Evolutionary conservation across 352 stramenopile genomes (phyloP), one percentile per base, ranked within the genome.

Genomic region (Globisporangium rhizosaccharum): DNA sequence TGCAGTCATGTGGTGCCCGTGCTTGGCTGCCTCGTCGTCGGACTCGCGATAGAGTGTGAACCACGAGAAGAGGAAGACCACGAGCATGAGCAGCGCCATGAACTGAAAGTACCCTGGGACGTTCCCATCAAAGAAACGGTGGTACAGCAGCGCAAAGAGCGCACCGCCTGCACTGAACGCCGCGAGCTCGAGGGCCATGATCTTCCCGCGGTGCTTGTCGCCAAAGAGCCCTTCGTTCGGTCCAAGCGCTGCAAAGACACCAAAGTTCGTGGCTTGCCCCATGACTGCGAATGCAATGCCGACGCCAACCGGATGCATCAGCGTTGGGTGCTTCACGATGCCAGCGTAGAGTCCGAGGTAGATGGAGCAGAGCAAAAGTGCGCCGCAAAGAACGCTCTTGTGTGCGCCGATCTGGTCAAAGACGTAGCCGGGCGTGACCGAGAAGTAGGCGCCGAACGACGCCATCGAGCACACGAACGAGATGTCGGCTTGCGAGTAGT

Each of bases 371-470:
- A 88, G 63, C 45, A 82, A 44, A 7, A 64, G 28, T 0, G 71
- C 76, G 11, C 76, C 74, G 7, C 85, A 57, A 1, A 89, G 37
- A 44, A 88, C 71, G 51, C 80, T 89, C 18, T 48, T 63, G 54
- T 88, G 80, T 6, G 79, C 69, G 18, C 79, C 80, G 42, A 92
- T 81, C 33, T 57, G 75, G 64, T 92, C 82, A 36, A 84, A 88
- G 23, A 89, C 73, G 62, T 73, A 81, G 44, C 80, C 82, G 10
- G 77, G 75, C 51, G 67, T 72, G 46, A 92, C 75, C 11, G 77
- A 85, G 65, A 89, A 89, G 66, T 89, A 92, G 45, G 77, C 77
- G 44, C 82, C 82, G 63, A 92, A 92, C 41, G 78, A 87, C 36
- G 76, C 78, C 76, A 89, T 85, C 39, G 81, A 89, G 64, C 76